phyloP scores from a whole-genome alignment of 371 early-diverging fungal genomes.

The Mortierella sp. region DNA sequence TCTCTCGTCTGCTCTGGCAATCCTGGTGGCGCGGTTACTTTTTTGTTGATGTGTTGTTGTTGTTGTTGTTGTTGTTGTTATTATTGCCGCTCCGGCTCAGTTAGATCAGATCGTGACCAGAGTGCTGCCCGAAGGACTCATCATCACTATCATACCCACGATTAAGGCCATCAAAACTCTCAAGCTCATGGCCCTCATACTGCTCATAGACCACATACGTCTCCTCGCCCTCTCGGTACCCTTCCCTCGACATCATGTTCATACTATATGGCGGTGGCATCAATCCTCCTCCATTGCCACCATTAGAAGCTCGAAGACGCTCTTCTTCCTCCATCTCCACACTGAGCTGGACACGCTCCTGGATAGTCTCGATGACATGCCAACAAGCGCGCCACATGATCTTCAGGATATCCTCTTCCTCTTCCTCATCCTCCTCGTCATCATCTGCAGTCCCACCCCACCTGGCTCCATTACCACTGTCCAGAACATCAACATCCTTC shows the following conservation, averaged over 20 bases:
- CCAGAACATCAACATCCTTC: neutral
- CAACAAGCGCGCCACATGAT: conserved; percentile 35
- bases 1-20: no score
- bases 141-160: conserved; percentile 46
- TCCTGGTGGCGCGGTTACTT: no score
- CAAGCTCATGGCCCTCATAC: conserved; percentile 22
- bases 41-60: neutral
- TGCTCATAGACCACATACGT: conserved; percentile 39
- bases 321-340: conserved; percentile 34
- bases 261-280: neutral
- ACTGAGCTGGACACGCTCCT: conserved; percentile 40
- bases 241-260: conserved; percentile 39
- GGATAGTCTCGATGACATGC: conserved; percentile 32
- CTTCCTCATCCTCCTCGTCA: neutral
- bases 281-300: neutral
- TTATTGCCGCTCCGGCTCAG: neutral
- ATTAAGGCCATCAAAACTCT: conserved; percentile 32
- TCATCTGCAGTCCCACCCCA: neutral
- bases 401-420: conserved; percentile 28
- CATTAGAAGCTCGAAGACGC: conserved; percentile 18
- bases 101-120: conserved; percentile 13
- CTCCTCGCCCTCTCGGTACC: conserved; percentile 43
- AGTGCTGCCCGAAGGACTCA: conserved; percentile 34
- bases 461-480: neutral
- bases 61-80: neutral